Percentiles rank a stretch among this genome's conserved stretches.
These are phyloP conservation scores for Zymoseptoria brevis DNA, from an alignment of 2,329 filamentous ascomycete genomes.

Conservation along the genomic window DNA sequence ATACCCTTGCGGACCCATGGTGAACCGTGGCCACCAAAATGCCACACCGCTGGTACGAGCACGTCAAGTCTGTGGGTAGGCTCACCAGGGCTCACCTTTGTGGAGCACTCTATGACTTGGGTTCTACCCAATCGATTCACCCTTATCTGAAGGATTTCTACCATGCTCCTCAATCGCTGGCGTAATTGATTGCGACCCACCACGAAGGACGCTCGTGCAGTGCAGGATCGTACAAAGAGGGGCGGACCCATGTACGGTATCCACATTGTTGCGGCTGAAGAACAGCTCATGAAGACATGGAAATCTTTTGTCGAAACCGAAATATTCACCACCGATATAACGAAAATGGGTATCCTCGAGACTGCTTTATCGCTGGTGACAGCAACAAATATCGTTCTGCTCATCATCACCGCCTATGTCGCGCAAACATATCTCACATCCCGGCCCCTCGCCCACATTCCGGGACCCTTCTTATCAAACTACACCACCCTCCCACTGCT, in stretches of 20 bases:
- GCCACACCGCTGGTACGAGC: too few relatives aligned
- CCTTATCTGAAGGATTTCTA: not conserved
- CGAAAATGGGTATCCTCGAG: not conserved
- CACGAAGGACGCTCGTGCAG: not conserved
- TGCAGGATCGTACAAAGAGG: not conserved
- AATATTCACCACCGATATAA: not conserved
- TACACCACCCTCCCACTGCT: constrained; percentile 3
- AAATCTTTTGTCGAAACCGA: not conserved
- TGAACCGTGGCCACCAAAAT: too few relatives aligned
- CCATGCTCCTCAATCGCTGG: not conserved
- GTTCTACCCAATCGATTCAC: not conserved
- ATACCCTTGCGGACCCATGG: too few relatives aligned
- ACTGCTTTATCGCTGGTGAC: not conserved
- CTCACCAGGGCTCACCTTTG: not conserved
- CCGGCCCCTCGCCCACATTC: constrained; percentile 4
- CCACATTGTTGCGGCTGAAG: not conserved
- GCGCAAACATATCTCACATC: not conserved
- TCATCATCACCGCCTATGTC: not conserved
- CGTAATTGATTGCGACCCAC: not conserved
- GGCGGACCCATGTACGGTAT: not conserved
- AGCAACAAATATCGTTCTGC: not conserved
- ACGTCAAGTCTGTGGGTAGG: too few relatives aligned
- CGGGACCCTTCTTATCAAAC: constrained; percentile 1
- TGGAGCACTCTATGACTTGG: not conserved
- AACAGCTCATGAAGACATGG: not conserved